phyloP scores from a whole-genome alignment of 2,329 filamentous ascomycete species.

The Apiospora phragmitis region DNA sequence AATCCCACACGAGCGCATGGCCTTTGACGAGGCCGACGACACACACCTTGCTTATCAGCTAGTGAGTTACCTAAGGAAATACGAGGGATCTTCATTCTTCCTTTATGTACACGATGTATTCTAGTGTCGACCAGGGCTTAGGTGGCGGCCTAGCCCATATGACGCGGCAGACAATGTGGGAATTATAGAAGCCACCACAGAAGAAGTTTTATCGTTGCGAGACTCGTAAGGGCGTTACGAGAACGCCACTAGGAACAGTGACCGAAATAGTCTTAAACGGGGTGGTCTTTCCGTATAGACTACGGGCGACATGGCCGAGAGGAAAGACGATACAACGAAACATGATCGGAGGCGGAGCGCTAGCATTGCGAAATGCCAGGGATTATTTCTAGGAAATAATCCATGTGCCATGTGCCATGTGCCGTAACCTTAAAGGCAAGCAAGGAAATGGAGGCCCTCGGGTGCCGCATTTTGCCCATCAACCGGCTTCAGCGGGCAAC shows the following conservation, averaged over 20 bases:
- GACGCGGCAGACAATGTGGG: neutral
- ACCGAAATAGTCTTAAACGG: neutral
- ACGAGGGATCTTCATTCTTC: neutral
- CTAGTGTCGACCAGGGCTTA: neutral
- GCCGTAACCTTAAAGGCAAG: too few species aligned
- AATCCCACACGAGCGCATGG: neutral
- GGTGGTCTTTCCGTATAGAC: neutral
- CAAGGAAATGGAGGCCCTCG: neutral
- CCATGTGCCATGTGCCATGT: neutral
- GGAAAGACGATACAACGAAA: neutral
- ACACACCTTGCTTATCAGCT: neutral
- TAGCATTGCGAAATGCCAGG: neutral
- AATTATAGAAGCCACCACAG: constrained; percentile 2
- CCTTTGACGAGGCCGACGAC: neutral
- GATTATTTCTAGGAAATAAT: neutral
- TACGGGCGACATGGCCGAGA: neutral
- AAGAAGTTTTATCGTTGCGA: neutral
- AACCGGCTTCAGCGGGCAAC: neutral
- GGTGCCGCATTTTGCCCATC: neutral
- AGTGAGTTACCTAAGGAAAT: neutral
- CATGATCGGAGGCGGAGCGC: neutral
- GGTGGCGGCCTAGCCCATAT: neutral
- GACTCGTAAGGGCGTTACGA: neutral
- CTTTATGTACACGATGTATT: neutral
- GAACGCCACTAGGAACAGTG: neutral